phyloP scores from a whole-genome alignment of 768 basidiomycete genomes.

The Pleurotus tuoliensis region DNA sequence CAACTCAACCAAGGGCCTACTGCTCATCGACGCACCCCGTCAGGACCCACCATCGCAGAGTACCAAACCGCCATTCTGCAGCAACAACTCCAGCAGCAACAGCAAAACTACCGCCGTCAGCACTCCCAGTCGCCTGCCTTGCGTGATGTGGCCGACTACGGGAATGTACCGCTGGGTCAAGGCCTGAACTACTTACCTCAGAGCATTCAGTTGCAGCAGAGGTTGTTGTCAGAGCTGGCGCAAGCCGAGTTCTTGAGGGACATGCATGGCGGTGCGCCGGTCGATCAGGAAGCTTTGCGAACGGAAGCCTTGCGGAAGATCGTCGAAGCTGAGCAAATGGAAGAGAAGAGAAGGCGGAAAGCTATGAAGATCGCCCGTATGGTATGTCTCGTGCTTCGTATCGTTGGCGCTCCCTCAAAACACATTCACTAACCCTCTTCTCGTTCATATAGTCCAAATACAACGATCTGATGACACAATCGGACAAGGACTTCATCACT shows the following conservation, averaged over 20 bases:
- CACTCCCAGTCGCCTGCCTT: slow-evolving; percentile 41
- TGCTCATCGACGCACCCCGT: slow-evolving; percentile 39
- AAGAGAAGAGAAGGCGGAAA: slow-evolving; percentile 76
- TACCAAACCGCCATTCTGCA: slow-evolving; percentile 31
- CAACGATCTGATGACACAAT: slow-evolving; percentile 95
- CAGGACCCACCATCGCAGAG: slow-evolving; percentile 45
- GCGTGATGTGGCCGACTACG: slow-evolving; percentile 25
- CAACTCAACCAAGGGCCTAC: slow-evolving; percentile 40
- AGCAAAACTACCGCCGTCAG: slow-evolving; percentile 41
- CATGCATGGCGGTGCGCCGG: slow-evolving; percentile 55
- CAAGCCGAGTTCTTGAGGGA: slow-evolving; percentile 66
- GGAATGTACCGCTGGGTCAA: slow-evolving; percentile 40
- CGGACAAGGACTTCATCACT: slow-evolving; percentile 99
- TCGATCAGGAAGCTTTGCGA: slow-evolving; percentile 67
- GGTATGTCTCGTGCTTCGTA: slow-evolving; percentile 38
- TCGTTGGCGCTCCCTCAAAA: neutral
- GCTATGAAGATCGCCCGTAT: slow-evolving; percentile 87
- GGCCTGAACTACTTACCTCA: slow-evolving; percentile 54
- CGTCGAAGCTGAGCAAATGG: slow-evolving; percentile 85
- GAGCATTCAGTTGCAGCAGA: slow-evolving; percentile 69
- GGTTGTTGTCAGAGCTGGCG: slow-evolving; percentile 72
- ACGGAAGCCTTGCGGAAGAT: slow-evolving; percentile 86
- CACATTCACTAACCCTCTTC: slow-evolving; percentile 2
- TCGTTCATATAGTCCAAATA: slow-evolving; percentile 64
- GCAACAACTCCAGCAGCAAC: slow-evolving; percentile 30